Evolutionary conservation across 495 filamentous ascomycete species (phyloP).

Genomic region (Neurospora sp.): DNA sequence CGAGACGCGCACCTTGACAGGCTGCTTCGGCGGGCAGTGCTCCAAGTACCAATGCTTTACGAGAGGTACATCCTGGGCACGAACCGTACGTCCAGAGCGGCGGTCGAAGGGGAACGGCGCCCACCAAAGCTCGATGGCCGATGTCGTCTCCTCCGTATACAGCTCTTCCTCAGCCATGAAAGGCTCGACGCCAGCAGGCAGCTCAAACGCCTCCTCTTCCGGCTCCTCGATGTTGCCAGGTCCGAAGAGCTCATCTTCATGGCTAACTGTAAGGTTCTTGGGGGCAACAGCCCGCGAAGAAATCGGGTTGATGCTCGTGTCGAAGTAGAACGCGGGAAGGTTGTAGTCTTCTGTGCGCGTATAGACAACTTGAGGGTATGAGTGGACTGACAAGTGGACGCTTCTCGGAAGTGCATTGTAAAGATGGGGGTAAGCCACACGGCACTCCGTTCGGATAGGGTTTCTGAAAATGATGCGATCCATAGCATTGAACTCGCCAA

Average conservation of each 20-base stretch:
- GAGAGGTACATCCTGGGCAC: slow-evolving; percentile 91
- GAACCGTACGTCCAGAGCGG: slow-evolving; percentile 93
- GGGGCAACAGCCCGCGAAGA: slow-evolving; percentile 90
- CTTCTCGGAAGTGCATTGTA: slow-evolving; percentile 96
- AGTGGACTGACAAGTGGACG: slow-evolving; percentile 89
- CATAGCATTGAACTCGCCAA: slow-evolving; percentile 99
- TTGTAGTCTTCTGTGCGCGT: slow-evolving; percentile 79
- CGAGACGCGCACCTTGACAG: slow-evolving; percentile 97
- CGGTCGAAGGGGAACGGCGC: slow-evolving; percentile 94
- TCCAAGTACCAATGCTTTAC: slow-evolving; percentile 99
- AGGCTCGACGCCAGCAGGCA: slow-evolving; percentile 72
- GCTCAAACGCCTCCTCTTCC: slow-evolving; percentile 66
- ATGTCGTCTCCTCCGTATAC: slow-evolving; percentile 80
- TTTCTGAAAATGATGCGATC: slow-evolving; percentile 98
- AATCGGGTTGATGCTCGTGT: slow-evolving; percentile 94
- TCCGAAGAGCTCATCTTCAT: slow-evolving; percentile 94
- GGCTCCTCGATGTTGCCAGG: slow-evolving; percentile 69
- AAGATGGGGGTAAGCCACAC: slow-evolving; percentile 86
- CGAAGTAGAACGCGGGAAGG: slow-evolving; percentile 95
- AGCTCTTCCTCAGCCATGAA: slow-evolving; percentile 87
- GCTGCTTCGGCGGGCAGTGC: slow-evolving; percentile 78
- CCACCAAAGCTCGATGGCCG: slow-evolving; percentile 96
- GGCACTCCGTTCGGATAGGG: slow-evolving; percentile 92
- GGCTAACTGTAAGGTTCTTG: slow-evolving; percentile 85
- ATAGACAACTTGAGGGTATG: slow-evolving; percentile 87